These are phyloP conservation scores for Zasmidium cellare DNA, from an alignment of 2,329 filamentous ascomycete genomes.

Conservation along the genomic window DNA sequence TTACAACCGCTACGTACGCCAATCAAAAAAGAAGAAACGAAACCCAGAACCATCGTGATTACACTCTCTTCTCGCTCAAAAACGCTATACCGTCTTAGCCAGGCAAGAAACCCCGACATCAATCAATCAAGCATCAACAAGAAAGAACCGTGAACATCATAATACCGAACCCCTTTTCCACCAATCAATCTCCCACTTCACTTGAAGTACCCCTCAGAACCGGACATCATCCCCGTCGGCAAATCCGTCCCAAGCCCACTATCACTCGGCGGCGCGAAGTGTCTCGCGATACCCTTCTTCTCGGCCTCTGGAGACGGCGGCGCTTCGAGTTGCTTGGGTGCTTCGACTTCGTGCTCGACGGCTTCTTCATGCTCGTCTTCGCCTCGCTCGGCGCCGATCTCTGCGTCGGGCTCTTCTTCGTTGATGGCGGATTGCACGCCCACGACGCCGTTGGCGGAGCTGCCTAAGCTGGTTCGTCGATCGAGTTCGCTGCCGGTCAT, in stretches of 20 bases:
- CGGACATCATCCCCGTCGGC: constrained; percentile 32
- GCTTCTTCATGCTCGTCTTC: constrained; percentile 15
- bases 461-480: constrained; percentile 46
- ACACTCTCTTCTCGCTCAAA: background rate
- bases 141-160: constrained; percentile 5
- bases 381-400: constrained; percentile 31
- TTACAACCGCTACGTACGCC: background rate
- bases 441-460: constrained; percentile 37
- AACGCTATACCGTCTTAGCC: constrained; percentile 4
- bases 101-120: constrained; percentile 1
- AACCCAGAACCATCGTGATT: background rate
- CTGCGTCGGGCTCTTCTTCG: constrained; percentile 22
- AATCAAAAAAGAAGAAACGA: background rate
- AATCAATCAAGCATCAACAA: background rate
- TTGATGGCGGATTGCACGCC: constrained; percentile 24
- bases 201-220: constrained; percentile 23
- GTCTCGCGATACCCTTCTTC: constrained; percentile 14
- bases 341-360: constrained; percentile 19
- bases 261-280: constrained; percentile 38
- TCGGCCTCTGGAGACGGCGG: constrained; percentile 17
- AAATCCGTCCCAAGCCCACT: constrained; percentile 41
- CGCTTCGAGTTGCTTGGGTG: constrained; percentile 17
- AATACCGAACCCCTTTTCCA: background rate
- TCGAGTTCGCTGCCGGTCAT: constrained; percentile 49
- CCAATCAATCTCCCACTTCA: constrained; percentile 5